Conservation (phyloP, 1,284 basidiomycete genomes). For the Tremellales sp. region DNA sequence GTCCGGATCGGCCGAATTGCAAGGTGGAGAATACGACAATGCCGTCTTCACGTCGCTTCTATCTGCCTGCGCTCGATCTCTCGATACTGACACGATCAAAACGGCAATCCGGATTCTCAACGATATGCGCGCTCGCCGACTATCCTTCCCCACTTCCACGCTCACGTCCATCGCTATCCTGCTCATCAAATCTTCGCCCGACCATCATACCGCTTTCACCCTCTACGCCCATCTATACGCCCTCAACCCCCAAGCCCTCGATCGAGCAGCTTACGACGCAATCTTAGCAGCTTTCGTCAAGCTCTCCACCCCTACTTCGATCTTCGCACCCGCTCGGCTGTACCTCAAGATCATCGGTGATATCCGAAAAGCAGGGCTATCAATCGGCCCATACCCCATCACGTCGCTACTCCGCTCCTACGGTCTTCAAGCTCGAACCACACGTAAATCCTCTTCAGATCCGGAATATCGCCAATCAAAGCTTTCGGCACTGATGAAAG, state of each 20-base stretch:
- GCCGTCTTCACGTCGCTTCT: constrained; percentile 9
- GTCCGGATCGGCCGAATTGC: constrained; percentile 1
- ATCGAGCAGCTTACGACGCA: constrained; percentile 57
- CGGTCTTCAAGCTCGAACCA: constrained; percentile 15
- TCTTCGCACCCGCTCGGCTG: constrained; percentile 57
- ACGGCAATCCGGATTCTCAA: constrained; percentile 55
- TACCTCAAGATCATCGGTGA: constrained; percentile 77
- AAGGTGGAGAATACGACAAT: constrained; percentile 3
- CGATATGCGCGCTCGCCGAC: constrained; percentile 51
- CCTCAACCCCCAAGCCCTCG: constrained; percentile 51
- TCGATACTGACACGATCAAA: neutral
- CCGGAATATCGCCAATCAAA: neutral
- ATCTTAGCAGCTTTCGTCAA: constrained; percentile 63
- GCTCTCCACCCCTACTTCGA: constrained; percentile 52
- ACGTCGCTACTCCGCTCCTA: constrained; percentile 62
- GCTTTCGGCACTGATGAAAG: constrained; percentile 21
- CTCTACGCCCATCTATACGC: constrained; percentile 55
- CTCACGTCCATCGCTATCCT: constrained; percentile 58
- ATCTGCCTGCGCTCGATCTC: constrained; percentile 12
- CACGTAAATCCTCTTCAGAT: constrained; percentile 8
- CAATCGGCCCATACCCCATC: constrained; percentile 62
- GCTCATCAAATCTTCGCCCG: constrained; percentile 57
- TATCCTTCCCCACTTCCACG: constrained; percentile 48
- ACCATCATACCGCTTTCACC: constrained; percentile 59
- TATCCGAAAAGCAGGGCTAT: constrained; percentile 66